phyloP scores from a whole-genome alignment of 768 basidiomycete genomes.

The Russula emetica region DNA sequence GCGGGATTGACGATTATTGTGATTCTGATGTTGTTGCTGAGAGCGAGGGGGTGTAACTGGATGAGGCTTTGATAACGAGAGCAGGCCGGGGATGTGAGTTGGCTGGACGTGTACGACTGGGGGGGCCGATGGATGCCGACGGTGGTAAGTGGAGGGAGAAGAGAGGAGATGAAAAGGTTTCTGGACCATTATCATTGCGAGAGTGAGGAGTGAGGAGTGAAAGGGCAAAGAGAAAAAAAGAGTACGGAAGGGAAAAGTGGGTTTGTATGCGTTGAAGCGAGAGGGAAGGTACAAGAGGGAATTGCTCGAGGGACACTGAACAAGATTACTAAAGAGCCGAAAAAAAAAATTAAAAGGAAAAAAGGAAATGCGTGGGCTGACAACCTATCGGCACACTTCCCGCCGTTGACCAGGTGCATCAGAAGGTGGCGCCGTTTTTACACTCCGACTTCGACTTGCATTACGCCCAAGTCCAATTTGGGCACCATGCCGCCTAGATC shows the following conservation, averaged over 20 bases:
- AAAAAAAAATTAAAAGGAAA: slow-evolving; percentile 1
- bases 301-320: background rate
- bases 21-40: slow-evolving; percentile 36
- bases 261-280: slow-evolving; percentile 28
- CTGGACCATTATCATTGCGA: slow-evolving; percentile 43
- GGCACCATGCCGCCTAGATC: slow-evolving; percentile 19
- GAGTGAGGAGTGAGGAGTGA: background rate
- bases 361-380: slow-evolving; percentile 19
- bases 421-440: slow-evolving; percentile 25
- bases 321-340: slow-evolving; percentile 11
- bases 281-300: slow-evolving; percentile 17
- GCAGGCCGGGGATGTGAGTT: slow-evolving; percentile 67
- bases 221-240: slow-evolving; percentile 22
- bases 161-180: slow-evolving; percentile 36
- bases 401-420: slow-evolving; percentile 13
- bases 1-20: slow-evolving; percentile 29
- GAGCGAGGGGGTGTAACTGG: slow-evolving; percentile 36
- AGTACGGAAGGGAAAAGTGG: slow-evolving; percentile 2
- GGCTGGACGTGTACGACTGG: slow-evolving; percentile 65
- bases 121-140: slow-evolving; percentile 66
- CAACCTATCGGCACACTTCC: slow-evolving; percentile 11
- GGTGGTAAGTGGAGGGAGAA: slow-evolving; percentile 40
- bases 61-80: slow-evolving; percentile 60
- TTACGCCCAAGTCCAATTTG: slow-evolving; percentile 15
- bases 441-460: slow-evolving; percentile 17